Percentiles rank a stretch among this genome's conserved stretches.
Evolutionary conservation across 176 grass and related monocot species (phyloP).

Genomic region (Otatea glauca): DNA sequence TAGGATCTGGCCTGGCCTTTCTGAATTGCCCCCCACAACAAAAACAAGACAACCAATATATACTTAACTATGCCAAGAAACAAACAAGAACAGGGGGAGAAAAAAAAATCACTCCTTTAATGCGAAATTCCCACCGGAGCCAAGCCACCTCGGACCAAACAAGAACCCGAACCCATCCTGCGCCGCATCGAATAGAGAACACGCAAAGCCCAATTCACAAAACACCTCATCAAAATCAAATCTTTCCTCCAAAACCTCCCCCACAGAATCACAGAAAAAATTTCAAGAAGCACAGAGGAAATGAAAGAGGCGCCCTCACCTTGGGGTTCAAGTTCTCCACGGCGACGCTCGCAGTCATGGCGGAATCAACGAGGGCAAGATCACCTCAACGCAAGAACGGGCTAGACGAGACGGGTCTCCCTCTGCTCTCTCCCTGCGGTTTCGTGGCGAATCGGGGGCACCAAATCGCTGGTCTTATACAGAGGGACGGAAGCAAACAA

Average conservation of each 20-base stretch:
- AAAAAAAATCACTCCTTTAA: background rate
- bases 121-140: background rate
- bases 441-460: slow-evolving; percentile 52
- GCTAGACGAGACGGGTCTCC: background rate
- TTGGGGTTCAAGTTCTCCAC: slow-evolving; percentile 64
- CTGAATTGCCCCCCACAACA: background rate
- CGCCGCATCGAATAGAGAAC: slow-evolving; percentile 9
- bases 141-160: background rate
- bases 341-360: slow-evolving; percentile 51
- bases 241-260: background rate
- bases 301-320: slow-evolving; percentile 25
- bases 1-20: background rate
- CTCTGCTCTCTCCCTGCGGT: background rate
- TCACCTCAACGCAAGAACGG: background rate
- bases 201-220: background rate
- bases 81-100: background rate
- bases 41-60: background rate
- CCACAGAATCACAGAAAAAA: too few relatives aligned
- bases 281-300: background rate
- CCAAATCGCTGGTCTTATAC: slow-evolving; percentile 40
- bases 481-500: background rate
- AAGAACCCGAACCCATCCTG: background rate
- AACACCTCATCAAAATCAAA: slow-evolving; percentile 22
- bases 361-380: slow-evolving; percentile 3
- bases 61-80: too few relatives aligned